Evolutionary conservation across 257 asterid genomes (phyloP), one percentile per base, ranked within the genome.

Genomic region (Lycium ferocissimum): DNA sequence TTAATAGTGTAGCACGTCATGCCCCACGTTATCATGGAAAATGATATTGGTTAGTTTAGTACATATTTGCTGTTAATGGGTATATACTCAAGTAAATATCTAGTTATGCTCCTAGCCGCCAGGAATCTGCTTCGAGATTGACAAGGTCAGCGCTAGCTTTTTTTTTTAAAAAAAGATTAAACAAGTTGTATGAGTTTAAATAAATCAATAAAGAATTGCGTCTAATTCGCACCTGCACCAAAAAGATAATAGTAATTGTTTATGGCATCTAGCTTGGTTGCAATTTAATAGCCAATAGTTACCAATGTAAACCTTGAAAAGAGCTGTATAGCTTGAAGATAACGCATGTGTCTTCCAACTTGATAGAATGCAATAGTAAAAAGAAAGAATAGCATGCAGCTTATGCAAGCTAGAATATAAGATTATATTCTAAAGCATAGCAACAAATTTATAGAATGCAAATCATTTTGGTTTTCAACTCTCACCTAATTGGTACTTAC

Each of bases 391-490:
- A 26, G 11, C 43, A 37, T 15, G 51, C 76, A 14, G 76, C 37
- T 69, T 22, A 26, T 7, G 82, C 65, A 26, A 53, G 82, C 22
- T 51, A 63, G 59, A 22, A 75, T 76, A 51, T 26, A 51, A 76
- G 13, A 49, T 63, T 14, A 49, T 13, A 51, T 51, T 15, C 22
- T 22, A 51, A 51, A 51, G 35, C 1, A 51, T 51, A 49, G 14
- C 14, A 51, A 76, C 63, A 76, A 51, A 49, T 76, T 76, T 51
- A 76, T 51, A 51, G 63, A 51, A 76, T 26, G 47, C 43, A 53
- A 26, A 75, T 75, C 81, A 49, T 43, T 0, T 49, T 75, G 45
- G 35, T 49, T 75, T 75, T 47, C 43, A 49, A 7, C 45, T 51
- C 43, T 47, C 62, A 51, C 26, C 9, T 51, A 53, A 9, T 49